Conservation (phyloP, 768 basidiomycete species). For the Mycena polygramma region DNA sequence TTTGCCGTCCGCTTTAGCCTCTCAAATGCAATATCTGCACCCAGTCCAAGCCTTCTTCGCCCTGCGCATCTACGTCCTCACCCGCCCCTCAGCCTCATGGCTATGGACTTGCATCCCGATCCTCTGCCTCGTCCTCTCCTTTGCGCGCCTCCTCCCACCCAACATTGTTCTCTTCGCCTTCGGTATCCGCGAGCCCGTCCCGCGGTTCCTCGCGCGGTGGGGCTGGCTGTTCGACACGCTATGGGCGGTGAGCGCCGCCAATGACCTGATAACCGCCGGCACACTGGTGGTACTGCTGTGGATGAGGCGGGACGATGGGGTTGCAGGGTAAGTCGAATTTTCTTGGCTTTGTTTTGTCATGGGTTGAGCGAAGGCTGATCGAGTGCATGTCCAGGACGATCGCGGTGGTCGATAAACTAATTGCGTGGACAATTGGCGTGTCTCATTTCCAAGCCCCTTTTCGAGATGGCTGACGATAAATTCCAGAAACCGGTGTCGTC, state of each 20-base stretch:
- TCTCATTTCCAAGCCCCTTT: background rate
- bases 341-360: background rate
- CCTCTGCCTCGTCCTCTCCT: background rate
- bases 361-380: background rate
- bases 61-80: slow-evolving; percentile 4
- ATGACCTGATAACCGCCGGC: slow-evolving; percentile 16
- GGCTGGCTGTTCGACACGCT: background rate
- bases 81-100: too few relatives aligned
- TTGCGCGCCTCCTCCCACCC: background rate
- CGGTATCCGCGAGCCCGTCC: background rate
- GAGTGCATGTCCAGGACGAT: background rate
- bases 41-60: slow-evolving; percentile 25
- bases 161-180: background rate
- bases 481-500: slow-evolving; percentile 18
- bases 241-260: slow-evolving; percentile 12
- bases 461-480: too few relatives aligned
- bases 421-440: slow-evolving; percentile 15
- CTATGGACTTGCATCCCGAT: slow-evolving; percentile 1
- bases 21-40: too few relatives aligned
- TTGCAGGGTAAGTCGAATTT: background rate
- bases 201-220: background rate
- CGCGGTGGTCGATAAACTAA: slow-evolving; percentile 9
- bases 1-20: too few relatives aligned
- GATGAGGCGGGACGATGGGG: background rate
- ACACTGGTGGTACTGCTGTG: slow-evolving; percentile 8